Evolutionary conservation across 2,329 filamentous ascomycete species (phyloP).

Genomic region (Fusarium dlaminii): DNA sequence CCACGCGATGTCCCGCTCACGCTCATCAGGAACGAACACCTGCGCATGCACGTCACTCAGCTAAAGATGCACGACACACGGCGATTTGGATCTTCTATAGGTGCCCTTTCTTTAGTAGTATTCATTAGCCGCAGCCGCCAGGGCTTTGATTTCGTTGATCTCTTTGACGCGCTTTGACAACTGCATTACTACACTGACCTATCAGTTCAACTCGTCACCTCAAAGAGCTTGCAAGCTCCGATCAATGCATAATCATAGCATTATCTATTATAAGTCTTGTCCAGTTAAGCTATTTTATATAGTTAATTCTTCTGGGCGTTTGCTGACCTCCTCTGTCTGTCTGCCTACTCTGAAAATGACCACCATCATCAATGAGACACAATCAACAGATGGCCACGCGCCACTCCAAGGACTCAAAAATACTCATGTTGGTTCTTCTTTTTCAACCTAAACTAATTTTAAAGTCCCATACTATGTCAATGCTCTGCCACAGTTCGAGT

Average conservation of each 20-base stretch:
- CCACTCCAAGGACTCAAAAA: background rate
- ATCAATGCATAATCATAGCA: background rate
- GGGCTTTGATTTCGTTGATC: background rate
- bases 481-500: constrained; percentile 29
- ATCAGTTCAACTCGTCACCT: background rate
- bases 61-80: constrained; percentile 34
- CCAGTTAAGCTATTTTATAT: background rate
- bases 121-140: constrained; percentile 11
- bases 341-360: constrained; percentile 19
- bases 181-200: background rate
- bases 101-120: constrained; percentile 10
- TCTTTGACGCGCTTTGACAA: constrained; percentile 14
- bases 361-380: constrained; percentile 32
- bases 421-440: background rate
- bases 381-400: constrained; percentile 23
- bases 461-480: background rate
- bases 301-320: background rate
- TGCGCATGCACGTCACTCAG: constrained; percentile 37
- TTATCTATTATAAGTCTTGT: background rate
- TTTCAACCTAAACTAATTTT: constrained; percentile 2
- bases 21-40: constrained; percentile 33
- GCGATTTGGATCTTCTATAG: constrained; percentile 11
- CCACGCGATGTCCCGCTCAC: constrained; percentile 32
- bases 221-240: constrained; percentile 6
- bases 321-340: background rate